Conservation (phyloP, 257 asterid genomes). For the Knoxia roxburghii region DNA sequence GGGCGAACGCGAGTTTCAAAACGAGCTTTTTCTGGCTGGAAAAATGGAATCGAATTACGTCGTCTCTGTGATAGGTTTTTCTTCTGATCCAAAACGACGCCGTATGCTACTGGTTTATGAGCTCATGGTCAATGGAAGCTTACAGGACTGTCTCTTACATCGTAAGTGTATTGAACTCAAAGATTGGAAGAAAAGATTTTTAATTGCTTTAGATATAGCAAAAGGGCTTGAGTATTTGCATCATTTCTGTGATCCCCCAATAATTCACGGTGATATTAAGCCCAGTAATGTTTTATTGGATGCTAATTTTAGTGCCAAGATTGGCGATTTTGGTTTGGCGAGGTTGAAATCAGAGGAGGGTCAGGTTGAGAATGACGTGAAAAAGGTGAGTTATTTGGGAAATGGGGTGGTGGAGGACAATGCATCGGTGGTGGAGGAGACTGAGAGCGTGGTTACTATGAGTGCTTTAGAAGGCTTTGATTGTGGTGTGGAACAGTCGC, state of each 20-base stretch:
- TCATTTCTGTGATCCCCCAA: constrained; percentile 81
- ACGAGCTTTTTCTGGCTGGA: constrained; percentile 72
- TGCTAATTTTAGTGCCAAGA: constrained; percentile 56
- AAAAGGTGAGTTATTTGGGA: constrained; percentile 41
- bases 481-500: constrained; percentile 54
- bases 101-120: constrained; percentile 84
- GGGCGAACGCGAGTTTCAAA: constrained; percentile 97
- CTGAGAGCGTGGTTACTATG: constrained; percentile 71
- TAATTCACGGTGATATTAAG: constrained; percentile 88
- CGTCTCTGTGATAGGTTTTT: constrained; percentile 69
- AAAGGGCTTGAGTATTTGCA: constrained; percentile 88
- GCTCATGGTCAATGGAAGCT: constrained; percentile 82
- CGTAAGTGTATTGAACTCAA: constrained; percentile 68
- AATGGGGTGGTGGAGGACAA: constrained; percentile 49
- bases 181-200: constrained; percentile 64
- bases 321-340: constrained; percentile 93
- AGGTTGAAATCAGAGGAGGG: constrained; percentile 70
- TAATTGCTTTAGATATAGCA: constrained; percentile 67
- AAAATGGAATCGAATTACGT: constrained; percentile 61
- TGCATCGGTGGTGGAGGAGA: constrained; percentile 69
- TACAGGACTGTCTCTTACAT: constrained; percentile 85
- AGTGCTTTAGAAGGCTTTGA: constrained; percentile 60
- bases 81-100: constrained; percentile 60
- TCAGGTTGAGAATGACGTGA: constrained; percentile 49
- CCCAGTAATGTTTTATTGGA: constrained; percentile 83